Conservation (phyloP, 192 early-diverging fungal species). For the Entomortierella chlamydospora region DNA sequence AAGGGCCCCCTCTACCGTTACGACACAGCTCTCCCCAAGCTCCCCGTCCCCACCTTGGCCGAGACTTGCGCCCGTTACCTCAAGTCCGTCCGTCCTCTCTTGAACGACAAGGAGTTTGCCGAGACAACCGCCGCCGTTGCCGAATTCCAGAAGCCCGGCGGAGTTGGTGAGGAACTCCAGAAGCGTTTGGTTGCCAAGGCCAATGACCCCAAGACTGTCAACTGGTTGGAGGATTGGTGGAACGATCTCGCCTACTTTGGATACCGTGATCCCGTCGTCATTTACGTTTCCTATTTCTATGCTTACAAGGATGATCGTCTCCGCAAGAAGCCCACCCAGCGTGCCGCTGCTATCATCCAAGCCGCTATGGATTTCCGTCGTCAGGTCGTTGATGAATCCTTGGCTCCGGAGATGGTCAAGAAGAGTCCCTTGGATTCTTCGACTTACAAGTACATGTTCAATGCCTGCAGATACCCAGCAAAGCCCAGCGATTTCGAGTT, state of each 20-base stretch:
- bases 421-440: slow-evolving; percentile 85
- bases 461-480: slow-evolving; percentile 90
- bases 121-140: slow-evolving; percentile 72
- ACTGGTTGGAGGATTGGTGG: slow-evolving; percentile 99
- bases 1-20: slow-evolving; percentile 78
- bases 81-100: slow-evolving; percentile 77
- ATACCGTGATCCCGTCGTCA: slow-evolving; percentile 96
- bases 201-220: slow-evolving; percentile 75
- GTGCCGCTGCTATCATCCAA: slow-evolving; percentile 91
- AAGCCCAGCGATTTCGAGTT: slow-evolving; percentile 87
- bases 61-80: slow-evolving; percentile 91
- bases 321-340: slow-evolving; percentile 78
- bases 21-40: slow-evolving; percentile 83
- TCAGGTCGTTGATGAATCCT: slow-evolving; percentile 73
- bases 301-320: slow-evolving; percentile 90
- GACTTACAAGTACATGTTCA: slow-evolving; percentile 98
- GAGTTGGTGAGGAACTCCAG: slow-evolving; percentile 87
- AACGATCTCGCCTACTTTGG: slow-evolving; percentile 93
- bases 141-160: slow-evolving; percentile 87
- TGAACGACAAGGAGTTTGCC: slow-evolving; percentile 77
- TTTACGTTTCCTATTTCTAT: slow-evolving; percentile 98
- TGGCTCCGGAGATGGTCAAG: slow-evolving; percentile 83
- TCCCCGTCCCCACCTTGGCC: slow-evolving; percentile 88
- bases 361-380: slow-evolving; percentile 91
- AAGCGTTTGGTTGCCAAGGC: slow-evolving; percentile 82